A percentile compares a stretch with the other conserved stretches of the same genome.
These are phyloP conservation scores for Trypanosoma boissoni DNA, from an alignment of 208 protist genomes.

Conservation along the genomic window DNA sequence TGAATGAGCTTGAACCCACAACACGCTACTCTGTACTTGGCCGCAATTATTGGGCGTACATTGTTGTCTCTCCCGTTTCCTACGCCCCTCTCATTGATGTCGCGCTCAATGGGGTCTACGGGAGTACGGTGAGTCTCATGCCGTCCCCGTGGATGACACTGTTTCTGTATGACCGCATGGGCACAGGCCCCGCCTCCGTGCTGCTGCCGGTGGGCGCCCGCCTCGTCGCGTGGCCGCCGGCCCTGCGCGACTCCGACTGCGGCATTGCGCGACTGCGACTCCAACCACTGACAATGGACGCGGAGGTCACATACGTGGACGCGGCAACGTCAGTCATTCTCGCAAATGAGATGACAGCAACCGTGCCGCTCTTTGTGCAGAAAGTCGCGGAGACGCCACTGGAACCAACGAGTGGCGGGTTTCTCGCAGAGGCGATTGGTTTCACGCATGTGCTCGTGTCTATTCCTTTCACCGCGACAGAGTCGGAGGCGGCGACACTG, in stretches of 20 bases:
- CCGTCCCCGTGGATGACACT: conserved; percentile 81
- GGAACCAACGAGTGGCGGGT: conserved; percentile 7
- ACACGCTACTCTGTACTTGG: conserved; percentile 84
- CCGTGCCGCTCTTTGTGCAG: conserved; percentile 72
- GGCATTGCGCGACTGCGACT: conserved; percentile 41
- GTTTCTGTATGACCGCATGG: conserved; percentile 56
- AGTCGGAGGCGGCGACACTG: conserved; percentile 32
- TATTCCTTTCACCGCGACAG: conserved; percentile 41
- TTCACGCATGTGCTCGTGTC: conserved; percentile 35
- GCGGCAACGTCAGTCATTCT: conserved; percentile 64
- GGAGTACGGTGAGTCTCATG: conserved; percentile 75
- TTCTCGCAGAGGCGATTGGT: conserved; percentile 20
- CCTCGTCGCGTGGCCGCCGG: conserved; percentile 53
- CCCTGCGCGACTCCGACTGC: conserved; percentile 31
- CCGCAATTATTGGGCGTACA: conserved; percentile 86
- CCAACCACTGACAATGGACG: conserved; percentile 68
- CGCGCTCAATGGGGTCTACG: conserved; percentile 73
- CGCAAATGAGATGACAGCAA: conserved; percentile 64
- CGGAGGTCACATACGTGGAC: conserved; percentile 67
- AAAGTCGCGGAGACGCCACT: conserved; percentile 47
- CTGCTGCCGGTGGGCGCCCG: conserved; percentile 70
- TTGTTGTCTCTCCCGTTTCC: conserved; percentile 60
- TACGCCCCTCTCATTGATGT: conserved; percentile 70
- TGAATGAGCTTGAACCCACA: conserved; percentile 86
- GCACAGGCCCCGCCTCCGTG: conserved; percentile 49